A percentile compares a stretch with the other conserved stretches of the same genome.
These are phyloP conservation scores for Talaromyces ruber DNA, from an alignment of 495 filamentous ascomycete species.

Conservation along the genomic window DNA sequence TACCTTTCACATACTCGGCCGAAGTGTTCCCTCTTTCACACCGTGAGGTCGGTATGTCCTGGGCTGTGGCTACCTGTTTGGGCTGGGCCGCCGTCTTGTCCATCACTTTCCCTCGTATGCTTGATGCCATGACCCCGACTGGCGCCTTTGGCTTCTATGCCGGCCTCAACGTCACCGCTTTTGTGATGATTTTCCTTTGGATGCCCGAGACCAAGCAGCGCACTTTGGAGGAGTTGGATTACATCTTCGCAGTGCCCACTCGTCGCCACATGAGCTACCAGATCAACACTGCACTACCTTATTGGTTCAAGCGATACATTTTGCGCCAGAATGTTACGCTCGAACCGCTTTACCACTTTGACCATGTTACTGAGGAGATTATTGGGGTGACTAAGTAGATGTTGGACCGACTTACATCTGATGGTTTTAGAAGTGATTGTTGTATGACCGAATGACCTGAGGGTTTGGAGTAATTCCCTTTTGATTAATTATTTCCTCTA, in stretches of 20 bases:
- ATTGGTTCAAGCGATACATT: slow-evolving; percentile 61
- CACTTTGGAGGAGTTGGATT: slow-evolving; percentile 78
- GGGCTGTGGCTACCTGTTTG: slow-evolving; percentile 64
- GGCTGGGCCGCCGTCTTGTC: slow-evolving; percentile 68
- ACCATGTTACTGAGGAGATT: background rate
- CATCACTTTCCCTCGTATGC: slow-evolving; percentile 61
- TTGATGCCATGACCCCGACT: slow-evolving; percentile 44
- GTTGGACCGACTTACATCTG: background rate
- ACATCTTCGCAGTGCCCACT: slow-evolving; percentile 69
- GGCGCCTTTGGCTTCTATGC: slow-evolving; percentile 51
- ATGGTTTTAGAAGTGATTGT: background rate
- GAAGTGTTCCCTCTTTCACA: slow-evolving; percentile 75
- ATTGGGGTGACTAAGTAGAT: background rate
- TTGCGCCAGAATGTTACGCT: slow-evolving; percentile 45
- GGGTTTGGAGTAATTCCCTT: background rate
- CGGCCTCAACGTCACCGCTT: slow-evolving; percentile 57
- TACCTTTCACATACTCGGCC: slow-evolving; percentile 67
- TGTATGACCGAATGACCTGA: background rate
- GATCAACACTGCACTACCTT: slow-evolving; percentile 52
- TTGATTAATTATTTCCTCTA: background rate
- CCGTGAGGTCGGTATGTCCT: slow-evolving; percentile 65
- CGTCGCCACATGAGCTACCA: slow-evolving; percentile 57
- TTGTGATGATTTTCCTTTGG: slow-evolving; percentile 64
- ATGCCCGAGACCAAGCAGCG: slow-evolving; percentile 74
- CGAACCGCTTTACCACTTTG: slow-evolving; percentile 59